Evolutionary conservation across 768 basidiomycete species (phyloP), one percentile per base, ranked within the genome.

Genomic region (Amanita pseudoporphyria): DNA sequence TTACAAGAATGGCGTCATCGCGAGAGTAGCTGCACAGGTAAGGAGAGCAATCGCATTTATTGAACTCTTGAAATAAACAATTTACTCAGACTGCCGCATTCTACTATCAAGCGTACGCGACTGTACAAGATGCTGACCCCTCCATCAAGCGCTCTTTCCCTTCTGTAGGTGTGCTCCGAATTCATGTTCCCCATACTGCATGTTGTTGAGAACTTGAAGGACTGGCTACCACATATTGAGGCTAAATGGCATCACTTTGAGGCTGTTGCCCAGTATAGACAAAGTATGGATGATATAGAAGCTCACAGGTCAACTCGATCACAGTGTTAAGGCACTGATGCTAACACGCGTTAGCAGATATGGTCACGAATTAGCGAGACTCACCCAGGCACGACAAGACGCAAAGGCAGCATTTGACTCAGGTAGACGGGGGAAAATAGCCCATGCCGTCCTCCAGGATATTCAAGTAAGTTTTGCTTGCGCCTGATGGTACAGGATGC

Each of bases 271-370:
- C 87, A 91, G 58, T 91, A 84, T 59, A 74, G 95, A 39, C 85
- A 92, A 64, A 86, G 87, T 60, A 72, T 89, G 47, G 94, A 95
- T 39, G 94, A 97, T 58, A 75, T 87, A 18, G 91, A 84, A 62
- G 75, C 76, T 28, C 82, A 77, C 70, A 77, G 76, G 84, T 86
- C 52, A 53, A 73, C 57, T 38, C 31, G 28, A 52, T 7, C 28
- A 39, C 32, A 37, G 35, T 40, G 33, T 19, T 35, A 22, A 6
- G 18, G 18, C 30, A 39, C 47, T 6, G 40, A 50, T 31, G 51
- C 54, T 51, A 44, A 50, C 45, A 48, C 35, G 52, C 47, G 14
- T 10, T 9, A 38, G 9, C 56, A 93, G 92, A 57, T 98, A 96
- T 60, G 95, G 95, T 1, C 67, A 81, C 19, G 92, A 97, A 65